Evolutionary conservation across 2,329 filamentous ascomycete genomes (phyloP).

Genomic region (Fusarium praegraminearum): DNA sequence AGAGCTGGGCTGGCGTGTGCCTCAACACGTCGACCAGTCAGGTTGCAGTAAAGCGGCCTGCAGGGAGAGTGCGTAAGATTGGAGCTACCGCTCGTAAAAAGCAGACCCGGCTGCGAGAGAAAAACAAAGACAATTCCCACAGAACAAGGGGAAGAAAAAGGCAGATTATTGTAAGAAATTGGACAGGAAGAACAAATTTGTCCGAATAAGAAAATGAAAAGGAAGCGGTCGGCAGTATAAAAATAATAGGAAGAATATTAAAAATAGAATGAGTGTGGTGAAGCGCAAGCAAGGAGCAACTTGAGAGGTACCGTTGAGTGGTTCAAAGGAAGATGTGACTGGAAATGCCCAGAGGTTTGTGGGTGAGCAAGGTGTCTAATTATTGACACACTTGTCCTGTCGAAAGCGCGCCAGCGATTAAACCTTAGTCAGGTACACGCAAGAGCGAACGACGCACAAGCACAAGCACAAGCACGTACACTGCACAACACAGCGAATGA

Average conservation of each 20-base stretch:
- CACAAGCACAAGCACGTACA: slow-evolving; percentile 24
- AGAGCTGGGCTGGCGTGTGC: slow-evolving; percentile 43
- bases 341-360: slow-evolving; percentile 34
- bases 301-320: slow-evolving; percentile 23
- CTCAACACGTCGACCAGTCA: slow-evolving; percentile 33
- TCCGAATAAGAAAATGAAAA: not conserved
- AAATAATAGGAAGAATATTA: slow-evolving; percentile 3
- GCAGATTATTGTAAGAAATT: slow-evolving; percentile 8
- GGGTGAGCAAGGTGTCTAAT: slow-evolving; percentile 34
- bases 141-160: slow-evolving; percentile 22
- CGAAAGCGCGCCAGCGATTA: slow-evolving; percentile 19
- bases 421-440: slow-evolving; percentile 33
- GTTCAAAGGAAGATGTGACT: slow-evolving; percentile 23
- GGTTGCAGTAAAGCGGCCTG: slow-evolving; percentile 41
- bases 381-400: slow-evolving; percentile 34
- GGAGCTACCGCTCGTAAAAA: slow-evolving; percentile 32
- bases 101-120: slow-evolving; percentile 47
- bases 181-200: not conserved
- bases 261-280: slow-evolving; percentile 29
- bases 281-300: slow-evolving; percentile 13
- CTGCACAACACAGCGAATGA: slow-evolving; percentile 30
- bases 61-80: slow-evolving; percentile 45
- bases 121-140: slow-evolving; percentile 32
- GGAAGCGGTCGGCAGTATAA: slow-evolving; percentile 1
- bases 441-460: slow-evolving; percentile 28